Base-by-base conservation (phyloP, 2,329 filamentous ascomycete species). In the Aurifilum marmelostoma region DNA sequence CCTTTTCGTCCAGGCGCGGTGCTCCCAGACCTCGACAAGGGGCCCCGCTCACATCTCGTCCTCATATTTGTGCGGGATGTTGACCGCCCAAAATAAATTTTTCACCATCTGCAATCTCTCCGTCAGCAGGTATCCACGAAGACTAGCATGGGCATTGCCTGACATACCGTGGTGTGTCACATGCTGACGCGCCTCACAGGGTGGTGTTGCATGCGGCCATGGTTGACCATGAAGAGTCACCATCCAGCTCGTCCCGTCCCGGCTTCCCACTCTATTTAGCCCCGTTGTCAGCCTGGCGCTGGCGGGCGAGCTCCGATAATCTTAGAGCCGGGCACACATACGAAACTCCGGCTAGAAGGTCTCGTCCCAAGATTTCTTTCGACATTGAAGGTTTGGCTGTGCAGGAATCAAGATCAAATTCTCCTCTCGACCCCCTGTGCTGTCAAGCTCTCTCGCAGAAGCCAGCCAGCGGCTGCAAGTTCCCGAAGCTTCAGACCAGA, bases 241-340 rank as follows among this genome's bases (percentile, higher is more conserved):
- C 50, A 27, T 50, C 39, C 54, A 68, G 54, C 52, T 52, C 34
- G 59, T 34, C 34, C 47, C 59, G 29, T 32, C 41, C 58, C 63
- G 66, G 43, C 56, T 62, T 50, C 65, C 27, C 52, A 68, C 58
- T 63, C 58, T n/a, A 41, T 56, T 60, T 50, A 66, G 50, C 43
- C 58, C 66, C 50, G 52, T 47, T 58, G 32, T 41, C 27, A 39
- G 58, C 66, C 59, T 66, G 59, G 63, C 34, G 47, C 50, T 52
- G 62, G 39, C 67, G 68, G 69, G 69, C 69, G 69, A 70, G 69
- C 39, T 66, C 69, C 69, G 69, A 43, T 4, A 27, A 68, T 39
- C 29, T 58, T 14, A 63, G 27, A 58, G 29, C 32, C n/a, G 34
- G 43, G n/a, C 43, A 47, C 43, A 47, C 6, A 47, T 47, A 47